Conservation (phyloP, 257 asterid genomes). For the Penstemon barbatus region DNA sequence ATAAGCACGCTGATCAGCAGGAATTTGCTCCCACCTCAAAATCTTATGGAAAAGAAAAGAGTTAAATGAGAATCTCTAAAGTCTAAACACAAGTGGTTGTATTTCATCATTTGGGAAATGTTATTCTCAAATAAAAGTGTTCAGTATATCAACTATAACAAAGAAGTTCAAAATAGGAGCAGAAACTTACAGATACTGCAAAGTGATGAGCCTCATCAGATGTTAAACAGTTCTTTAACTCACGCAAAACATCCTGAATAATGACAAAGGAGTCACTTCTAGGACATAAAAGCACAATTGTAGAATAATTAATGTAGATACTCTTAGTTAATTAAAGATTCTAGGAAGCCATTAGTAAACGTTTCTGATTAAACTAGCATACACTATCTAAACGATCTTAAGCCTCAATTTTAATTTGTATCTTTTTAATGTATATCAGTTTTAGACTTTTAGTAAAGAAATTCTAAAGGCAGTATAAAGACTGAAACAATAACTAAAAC, state of each 20-base stretch:
- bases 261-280: conserved; percentile 20
- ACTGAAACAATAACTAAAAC: background rate
- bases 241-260: conserved; percentile 75
- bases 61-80: conserved; percentile 22
- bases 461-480: conserved; percentile 6
- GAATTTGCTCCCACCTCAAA: conserved; percentile 81
- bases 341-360: background rate
- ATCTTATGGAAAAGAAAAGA: conserved; percentile 43
- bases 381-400: background rate
- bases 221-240: conserved; percentile 60
- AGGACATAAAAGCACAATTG: background rate
- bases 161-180: background rate
- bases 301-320: background rate
- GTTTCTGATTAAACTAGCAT: conserved; percentile 11
- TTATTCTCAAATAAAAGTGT: conserved; percentile 21
- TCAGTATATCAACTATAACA: background rate
- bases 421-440: background rate
- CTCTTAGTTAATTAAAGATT: conserved; percentile 4
- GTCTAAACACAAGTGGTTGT: background rate
- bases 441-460: background rate
- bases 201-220: conserved; percentile 75
- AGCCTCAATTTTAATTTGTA: conserved; percentile 1
- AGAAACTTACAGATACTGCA: conserved; percentile 73
- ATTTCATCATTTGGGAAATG: background rate
- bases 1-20: conserved; percentile 89